A percentile compares a stretch with the other conserved stretches of the same genome.
phyloP scores from a whole-genome alignment of 2,329 filamentous ascomycete genomes.

The Grosmannia penicillata region DNA sequence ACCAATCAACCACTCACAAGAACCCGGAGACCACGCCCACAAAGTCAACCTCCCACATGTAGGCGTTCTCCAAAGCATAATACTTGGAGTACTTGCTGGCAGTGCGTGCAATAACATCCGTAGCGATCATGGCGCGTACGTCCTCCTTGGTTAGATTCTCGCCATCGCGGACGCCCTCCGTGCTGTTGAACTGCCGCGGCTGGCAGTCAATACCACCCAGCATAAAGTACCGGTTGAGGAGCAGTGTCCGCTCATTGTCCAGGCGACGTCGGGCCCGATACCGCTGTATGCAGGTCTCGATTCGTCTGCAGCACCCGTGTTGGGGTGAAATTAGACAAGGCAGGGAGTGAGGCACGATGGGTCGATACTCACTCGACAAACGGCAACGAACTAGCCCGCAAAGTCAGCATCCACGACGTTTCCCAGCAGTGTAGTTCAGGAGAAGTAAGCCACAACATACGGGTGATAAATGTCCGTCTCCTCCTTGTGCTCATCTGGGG shows the following conservation, averaged over 20 bases:
- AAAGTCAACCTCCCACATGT: slow-evolving; percentile 71
- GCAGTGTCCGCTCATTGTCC: slow-evolving; percentile 39
- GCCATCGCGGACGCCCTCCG: slow-evolving; percentile 32
- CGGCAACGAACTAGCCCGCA: slow-evolving; percentile 1
- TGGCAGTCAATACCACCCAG: slow-evolving; percentile 64
- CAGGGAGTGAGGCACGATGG: too few relatives aligned
- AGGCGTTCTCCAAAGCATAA: slow-evolving; percentile 32
- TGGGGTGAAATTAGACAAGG: slow-evolving; percentile 9
- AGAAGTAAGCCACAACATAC: slow-evolving; percentile 25
- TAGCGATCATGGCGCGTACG: slow-evolving; percentile 48
- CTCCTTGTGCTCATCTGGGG: slow-evolving; percentile 48
- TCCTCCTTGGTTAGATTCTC: slow-evolving; percentile 47
- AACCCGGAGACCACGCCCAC: slow-evolving; percentile 62
- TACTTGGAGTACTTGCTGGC: slow-evolving; percentile 24
- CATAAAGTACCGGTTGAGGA: slow-evolving; percentile 69
- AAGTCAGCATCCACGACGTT: not conserved
- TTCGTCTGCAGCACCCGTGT: slow-evolving; percentile 39
- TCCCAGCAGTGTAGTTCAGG: not conserved
- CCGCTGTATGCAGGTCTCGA: slow-evolving; percentile 72
- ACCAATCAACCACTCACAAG: slow-evolving; percentile 39
- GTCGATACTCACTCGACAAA: slow-evolving; percentile 9
- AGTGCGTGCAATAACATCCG: slow-evolving; percentile 37
- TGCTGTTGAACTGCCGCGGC: slow-evolving; percentile 42
- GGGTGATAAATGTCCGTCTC: slow-evolving; percentile 53
- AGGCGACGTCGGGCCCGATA: slow-evolving; percentile 68